Evolutionary conservation across 495 filamentous ascomycete species (phyloP).

Genomic region (Tuber indicum): DNA sequence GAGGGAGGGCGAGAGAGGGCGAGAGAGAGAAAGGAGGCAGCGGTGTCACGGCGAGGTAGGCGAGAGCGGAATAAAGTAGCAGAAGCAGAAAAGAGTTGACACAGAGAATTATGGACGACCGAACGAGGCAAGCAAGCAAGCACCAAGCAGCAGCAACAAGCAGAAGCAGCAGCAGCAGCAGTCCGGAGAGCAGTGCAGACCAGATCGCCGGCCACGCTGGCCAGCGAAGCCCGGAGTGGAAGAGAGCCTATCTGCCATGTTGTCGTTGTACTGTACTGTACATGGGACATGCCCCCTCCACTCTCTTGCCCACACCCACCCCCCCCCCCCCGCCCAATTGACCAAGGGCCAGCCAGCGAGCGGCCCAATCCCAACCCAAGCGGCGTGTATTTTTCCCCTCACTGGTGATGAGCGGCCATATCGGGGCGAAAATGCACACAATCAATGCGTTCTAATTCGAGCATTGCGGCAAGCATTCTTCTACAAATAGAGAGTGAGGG

Average conservation of each 20-base stretch:
- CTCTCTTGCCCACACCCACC: neutral
- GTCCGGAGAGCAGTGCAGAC: conserved; percentile 23
- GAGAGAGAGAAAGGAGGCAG: conserved; percentile 18
- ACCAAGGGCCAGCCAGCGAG: neutral
- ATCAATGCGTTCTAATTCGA: neutral
- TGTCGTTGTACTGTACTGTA: conserved; percentile 31
- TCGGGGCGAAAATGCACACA: conserved; percentile 3
- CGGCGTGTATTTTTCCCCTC: conserved; percentile 5
- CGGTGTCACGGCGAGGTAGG: conserved; percentile 33
- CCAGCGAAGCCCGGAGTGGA: conserved; percentile 33
- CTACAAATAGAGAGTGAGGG: neutral
- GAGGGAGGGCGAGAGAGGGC: neutral
- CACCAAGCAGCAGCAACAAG: neutral
- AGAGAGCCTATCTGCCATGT: conserved; percentile 27
- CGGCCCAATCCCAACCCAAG: neutral
- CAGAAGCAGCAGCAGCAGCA: neutral
- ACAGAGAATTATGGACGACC: neutral
- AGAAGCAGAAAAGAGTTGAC: neutral
- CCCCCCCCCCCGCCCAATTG: neutral
- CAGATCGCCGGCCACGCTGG: conserved; percentile 39
- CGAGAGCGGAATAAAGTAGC: conserved; percentile 25
- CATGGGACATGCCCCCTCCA: conserved; percentile 35
- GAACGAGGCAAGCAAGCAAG: neutral
- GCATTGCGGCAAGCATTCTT: neutral
- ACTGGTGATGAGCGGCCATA: neutral